Percentiles rank a stretch among this genome's conserved stretches.
These are phyloP conservation scores for Hanseniaspora valbyensis DNA, from an alignment of 805 yeast species.

Conservation along the genomic window DNA sequence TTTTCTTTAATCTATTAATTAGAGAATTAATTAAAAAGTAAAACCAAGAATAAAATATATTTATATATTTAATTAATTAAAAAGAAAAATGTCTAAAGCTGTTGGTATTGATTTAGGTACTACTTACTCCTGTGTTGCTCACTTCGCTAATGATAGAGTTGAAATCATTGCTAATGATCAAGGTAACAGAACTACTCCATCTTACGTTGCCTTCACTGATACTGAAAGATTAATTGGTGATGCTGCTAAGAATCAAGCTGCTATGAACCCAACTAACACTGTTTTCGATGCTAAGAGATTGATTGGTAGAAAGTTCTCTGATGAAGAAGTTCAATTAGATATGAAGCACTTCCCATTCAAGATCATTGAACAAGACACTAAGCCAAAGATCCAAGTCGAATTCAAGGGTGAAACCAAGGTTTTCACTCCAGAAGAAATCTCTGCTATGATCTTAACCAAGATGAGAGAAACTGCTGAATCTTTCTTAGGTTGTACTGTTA, in stretches of 20 bases:
- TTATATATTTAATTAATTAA: neutral
- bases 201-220: conserved; percentile 92
- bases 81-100: conserved; percentile 31
- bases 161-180: conserved; percentile 95
- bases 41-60: conserved; percentile 1
- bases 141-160: conserved; percentile 71
- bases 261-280: conserved; percentile 88
- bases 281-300: conserved; percentile 93
- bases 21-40: neutral
- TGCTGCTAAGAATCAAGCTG: conserved; percentile 97
- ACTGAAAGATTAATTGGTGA: conserved; percentile 92
- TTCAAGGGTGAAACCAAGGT: conserved; percentile 77
- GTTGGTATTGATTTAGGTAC: conserved; percentile 90
- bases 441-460: conserved; percentile 82
- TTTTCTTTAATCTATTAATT: too few species aligned
- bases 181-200: conserved; percentile 97
- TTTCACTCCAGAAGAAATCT: conserved; percentile 89
- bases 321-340: conserved; percentile 46
- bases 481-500: conserved; percentile 71
- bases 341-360: conserved; percentile 79
- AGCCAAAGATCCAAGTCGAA: conserved; percentile 80
- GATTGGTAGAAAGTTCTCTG: conserved; percentile 58
- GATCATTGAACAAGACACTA: conserved; percentile 64
- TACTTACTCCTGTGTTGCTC: conserved; percentile 96
- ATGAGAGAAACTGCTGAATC: conserved; percentile 93